Conservation (phyloP, 495 filamentous ascomycete species). For the Neurospora africana region DNA sequence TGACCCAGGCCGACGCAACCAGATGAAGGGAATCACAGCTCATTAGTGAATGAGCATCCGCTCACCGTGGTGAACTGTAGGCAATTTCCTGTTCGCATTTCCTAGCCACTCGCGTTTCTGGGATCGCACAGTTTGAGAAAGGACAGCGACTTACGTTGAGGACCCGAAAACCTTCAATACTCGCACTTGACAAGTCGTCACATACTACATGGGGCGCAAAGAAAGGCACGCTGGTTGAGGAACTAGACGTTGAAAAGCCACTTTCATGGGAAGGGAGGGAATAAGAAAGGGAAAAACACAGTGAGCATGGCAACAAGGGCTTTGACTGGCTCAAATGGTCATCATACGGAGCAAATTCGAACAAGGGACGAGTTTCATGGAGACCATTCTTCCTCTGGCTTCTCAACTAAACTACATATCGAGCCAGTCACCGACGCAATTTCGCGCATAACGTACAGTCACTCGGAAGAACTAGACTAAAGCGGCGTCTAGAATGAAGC, state of each 20-base stretch:
- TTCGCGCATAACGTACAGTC: background rate
- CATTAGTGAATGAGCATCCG: background rate
- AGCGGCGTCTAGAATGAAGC: background rate
- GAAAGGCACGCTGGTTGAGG: background rate
- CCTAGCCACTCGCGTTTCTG: background rate
- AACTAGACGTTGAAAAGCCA: background rate
- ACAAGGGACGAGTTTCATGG: background rate
- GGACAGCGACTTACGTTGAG: background rate
- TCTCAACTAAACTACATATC: background rate
- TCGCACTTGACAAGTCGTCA: background rate
- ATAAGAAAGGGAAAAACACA: background rate
- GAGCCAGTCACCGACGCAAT: background rate
- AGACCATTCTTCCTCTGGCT: background rate
- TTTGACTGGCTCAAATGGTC: background rate
- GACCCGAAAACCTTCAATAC: background rate
- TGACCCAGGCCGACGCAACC: background rate
- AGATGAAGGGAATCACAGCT: background rate
- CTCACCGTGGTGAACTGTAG: background rate
- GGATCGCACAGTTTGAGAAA: background rate
- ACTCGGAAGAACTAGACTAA: background rate
- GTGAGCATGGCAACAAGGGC: background rate
- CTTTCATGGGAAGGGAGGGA: background rate
- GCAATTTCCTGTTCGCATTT: background rate
- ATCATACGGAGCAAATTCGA: background rate
- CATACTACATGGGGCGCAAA: background rate